These are phyloP conservation scores for Phoma sp. DNA, from an alignment of 2,329 filamentous ascomycete species.

Conservation along the genomic window DNA sequence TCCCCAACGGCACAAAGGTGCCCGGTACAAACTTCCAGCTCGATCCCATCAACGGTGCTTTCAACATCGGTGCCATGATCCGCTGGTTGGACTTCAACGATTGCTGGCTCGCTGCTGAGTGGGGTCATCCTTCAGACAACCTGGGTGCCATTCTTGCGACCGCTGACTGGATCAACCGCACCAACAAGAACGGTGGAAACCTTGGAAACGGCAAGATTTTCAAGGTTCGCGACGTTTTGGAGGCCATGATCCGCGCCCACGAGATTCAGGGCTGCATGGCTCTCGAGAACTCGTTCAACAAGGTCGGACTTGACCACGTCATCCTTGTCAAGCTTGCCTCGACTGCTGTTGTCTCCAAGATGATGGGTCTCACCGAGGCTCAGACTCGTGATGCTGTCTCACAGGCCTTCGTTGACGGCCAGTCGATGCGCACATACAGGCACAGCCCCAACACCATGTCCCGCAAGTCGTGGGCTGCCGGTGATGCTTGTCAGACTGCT, in stretches of 20 bases:
- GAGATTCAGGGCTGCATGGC: conserved; percentile 98
- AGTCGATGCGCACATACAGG: conserved; percentile 94
- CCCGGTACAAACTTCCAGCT: conserved; percentile 92
- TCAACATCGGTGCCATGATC: conserved; percentile 99
- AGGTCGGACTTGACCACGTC: conserved; percentile 96
- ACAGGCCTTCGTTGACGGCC: conserved; percentile 97
- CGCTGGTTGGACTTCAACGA: conserved; percentile 99
- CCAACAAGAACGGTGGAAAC: conserved; percentile 83
- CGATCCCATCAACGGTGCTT: conserved; percentile 92
- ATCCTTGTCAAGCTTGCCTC: conserved; percentile 97
- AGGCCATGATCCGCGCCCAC: conserved; percentile 99
- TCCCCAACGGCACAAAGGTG: conserved; percentile 90
- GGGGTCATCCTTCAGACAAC: conserved; percentile 99
- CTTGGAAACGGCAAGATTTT: conserved; percentile 76
- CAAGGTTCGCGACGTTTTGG: conserved; percentile 87
- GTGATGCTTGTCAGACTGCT: conserved; percentile 94
- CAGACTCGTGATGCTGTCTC: conserved; percentile 96
- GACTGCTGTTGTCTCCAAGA: conserved; percentile 90
- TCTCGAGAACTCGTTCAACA: conserved; percentile 98
- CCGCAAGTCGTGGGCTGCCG: conserved; percentile 97
- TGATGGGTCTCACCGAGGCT: conserved; percentile 86
- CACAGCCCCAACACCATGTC: conserved; percentile 99
- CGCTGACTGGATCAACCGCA: conserved; percentile 96
- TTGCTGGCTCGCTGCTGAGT: conserved; percentile 98
- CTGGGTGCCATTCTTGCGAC: conserved; percentile 94